Evolutionary conservation across 176 grass and related monocot species (phyloP), one percentile per base, ranked within the genome.

Genomic region (Juncus effusus): DNA sequence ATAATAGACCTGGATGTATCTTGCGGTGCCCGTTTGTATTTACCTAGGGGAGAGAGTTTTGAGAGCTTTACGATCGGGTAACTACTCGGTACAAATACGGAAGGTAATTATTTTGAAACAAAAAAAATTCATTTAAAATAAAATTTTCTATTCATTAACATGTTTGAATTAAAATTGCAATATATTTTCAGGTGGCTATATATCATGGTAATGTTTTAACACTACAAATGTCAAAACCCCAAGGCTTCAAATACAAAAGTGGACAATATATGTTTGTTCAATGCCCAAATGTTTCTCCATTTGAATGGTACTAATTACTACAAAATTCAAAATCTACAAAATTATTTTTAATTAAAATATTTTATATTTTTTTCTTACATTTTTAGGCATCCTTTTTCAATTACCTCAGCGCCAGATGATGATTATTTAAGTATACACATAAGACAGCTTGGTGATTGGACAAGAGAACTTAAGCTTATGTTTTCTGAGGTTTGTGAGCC

Each of bases 181-280:
- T 83, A 74, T 51, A 37, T 76, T 54, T 82, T 67, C 78, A 99
- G 94, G 89, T 93, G 51, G 85, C 85, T 3, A 93, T 99, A 87
- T 99, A 99, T 80, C 94, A 88, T 52, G 94, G 94, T 49, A 93
- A 93, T 67, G 94, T 93, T 78, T 70, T 99, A 63, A 93, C 94
- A 28, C 66, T 93, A 51, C 94, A 99, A 67, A 99, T 99, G 94
- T 90, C 94, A 41, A 99, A 87, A 66, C 89, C 94, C 61, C 65
- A 61, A 7, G 75, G 82, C 54, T 99, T 99, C 58, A 88, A 83
- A 59, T 85, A 99, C 76, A 84, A 82, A 73, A 99, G 94, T 1
- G 94, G 94, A 6, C 89, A 99, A 52, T 99, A 99, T 62, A 99
- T 99, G 94, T 99, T 93, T 81, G 89, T 99, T 63, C 89, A 99